Conservation (phyloP, 106 monocot species). For the Allium fistulosum region DNA sequence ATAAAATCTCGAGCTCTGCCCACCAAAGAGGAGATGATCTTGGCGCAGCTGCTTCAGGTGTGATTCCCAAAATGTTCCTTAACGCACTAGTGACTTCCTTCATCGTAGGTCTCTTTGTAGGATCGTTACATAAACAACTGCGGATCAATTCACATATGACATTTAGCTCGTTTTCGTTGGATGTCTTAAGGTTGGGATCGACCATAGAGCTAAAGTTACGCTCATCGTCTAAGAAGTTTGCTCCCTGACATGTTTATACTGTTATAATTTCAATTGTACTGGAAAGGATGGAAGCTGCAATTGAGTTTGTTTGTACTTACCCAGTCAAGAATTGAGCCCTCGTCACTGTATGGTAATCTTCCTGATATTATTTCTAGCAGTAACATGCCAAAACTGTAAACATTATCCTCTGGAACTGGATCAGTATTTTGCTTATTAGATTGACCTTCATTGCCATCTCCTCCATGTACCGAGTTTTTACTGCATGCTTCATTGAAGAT, state of each 20-base stretch:
- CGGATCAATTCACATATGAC: constrained; percentile 51
- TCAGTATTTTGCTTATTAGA: constrained; percentile 14
- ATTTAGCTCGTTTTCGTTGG: constrained; percentile 58
- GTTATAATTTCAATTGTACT: too few relatives aligned
- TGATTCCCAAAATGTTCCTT: constrained; percentile 41
- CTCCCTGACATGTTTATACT: constrained; percentile 15
- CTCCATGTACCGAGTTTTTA: constrained; percentile 10
- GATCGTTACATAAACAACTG: constrained; percentile 50
- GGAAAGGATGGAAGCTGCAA: too few relatives aligned
- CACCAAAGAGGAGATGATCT: constrained; percentile 93
- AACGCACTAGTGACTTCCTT: constrained; percentile 30
- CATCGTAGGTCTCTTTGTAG: constrained; percentile 65
- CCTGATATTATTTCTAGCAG: constrained; percentile 82
- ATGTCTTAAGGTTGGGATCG: constrained; percentile 58
- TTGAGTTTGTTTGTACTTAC: constrained; percentile 16
- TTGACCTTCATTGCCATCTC: constrained; percentile 9
- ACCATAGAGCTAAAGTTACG: constrained; percentile 28
- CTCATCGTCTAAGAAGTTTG: constrained; percentile 28
- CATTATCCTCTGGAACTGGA: constrained; percentile 42
- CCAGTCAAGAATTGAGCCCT: constrained; percentile 43
- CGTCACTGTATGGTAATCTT: constrained; percentile 32
- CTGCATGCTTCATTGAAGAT: constrained; percentile 34
- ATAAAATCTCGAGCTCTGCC: constrained; percentile 99
- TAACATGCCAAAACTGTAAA: constrained; percentile 75
- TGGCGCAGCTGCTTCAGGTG: constrained; percentile 67